Base-by-base conservation (phyloP, 2,329 filamentous ascomycete genomes). In the Lithohypha guttulata region DNA sequence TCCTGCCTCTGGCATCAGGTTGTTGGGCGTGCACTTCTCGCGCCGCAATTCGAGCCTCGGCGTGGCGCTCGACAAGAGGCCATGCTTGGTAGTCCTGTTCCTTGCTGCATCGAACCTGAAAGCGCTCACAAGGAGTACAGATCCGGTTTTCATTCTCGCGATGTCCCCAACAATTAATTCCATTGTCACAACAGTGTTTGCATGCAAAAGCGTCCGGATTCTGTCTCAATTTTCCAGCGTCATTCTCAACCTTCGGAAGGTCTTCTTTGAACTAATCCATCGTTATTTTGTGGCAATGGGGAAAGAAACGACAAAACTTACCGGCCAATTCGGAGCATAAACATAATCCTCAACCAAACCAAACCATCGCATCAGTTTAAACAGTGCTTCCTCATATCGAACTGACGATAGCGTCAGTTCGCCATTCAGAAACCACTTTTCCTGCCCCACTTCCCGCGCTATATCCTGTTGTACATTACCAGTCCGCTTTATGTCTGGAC, bases 131-230 rank as follows among this genome's bases (percentile, higher is more conserved):
- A 7, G 14, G 31, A 11, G 3, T 20, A 14, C 31, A 34, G 5
- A 9, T 34, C 18, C 31, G 17, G 10, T 21, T 21, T 7, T 13
- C 14, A 19, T 34, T 7, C n/a, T 36, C 34, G 15, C 34, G n/a
- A 26, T 36, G 34, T 8, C 34, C 34, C 11, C 27, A 15, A 20
- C 34, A 36, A 11, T 26, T 14, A 7, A 26, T 15, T 5, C 15
- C n/a, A 15, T 15, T 36, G 20, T 8, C 6, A 9, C 11, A n/a
- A 26, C 34, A 36, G 11, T 13, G 11, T 15, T 19, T 26, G 34
- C 34, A 36, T 15, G 34, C 34, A 14, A 26, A 26, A 13, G 14
- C 14, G 25, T 28, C 21, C 9, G 34, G 34, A 18, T 36, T 36
- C 25, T 36, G 34, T 7, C 25, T 9, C 3, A 23, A 3, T n/a